Percentiles rank a stretch among this genome's conserved stretches.
Conservation (phyloP, 768 basidiomycete species). For the Pisolithus microcarpus region DNA sequence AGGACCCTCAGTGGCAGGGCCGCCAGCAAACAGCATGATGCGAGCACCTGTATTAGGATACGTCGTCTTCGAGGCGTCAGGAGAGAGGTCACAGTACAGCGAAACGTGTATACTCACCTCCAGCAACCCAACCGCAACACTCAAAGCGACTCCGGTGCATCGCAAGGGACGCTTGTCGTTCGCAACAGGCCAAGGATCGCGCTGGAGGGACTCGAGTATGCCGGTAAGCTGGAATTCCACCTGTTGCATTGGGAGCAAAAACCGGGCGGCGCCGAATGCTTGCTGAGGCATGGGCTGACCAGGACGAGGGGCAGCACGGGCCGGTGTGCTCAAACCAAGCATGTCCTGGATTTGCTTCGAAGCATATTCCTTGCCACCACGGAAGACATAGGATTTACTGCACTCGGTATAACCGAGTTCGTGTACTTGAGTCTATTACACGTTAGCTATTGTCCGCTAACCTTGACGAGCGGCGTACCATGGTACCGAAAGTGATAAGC, state of each 20-base stretch:
- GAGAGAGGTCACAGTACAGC: neutral
- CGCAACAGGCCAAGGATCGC: constrained; percentile 97
- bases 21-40: constrained; percentile 94
- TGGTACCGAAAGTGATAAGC: constrained; percentile 93
- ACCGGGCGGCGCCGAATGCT: constrained; percentile 79
- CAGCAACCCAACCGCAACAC: constrained; percentile 85
- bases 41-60: constrained; percentile 95
- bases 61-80: constrained; percentile 44
- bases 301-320: constrained; percentile 79
- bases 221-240: constrained; percentile 95
- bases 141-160: constrained; percentile 92
- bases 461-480: constrained; percentile 49
- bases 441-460: neutral
- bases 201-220: constrained; percentile 77
- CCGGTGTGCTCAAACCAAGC: constrained; percentile 73
- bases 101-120: constrained; percentile 45
- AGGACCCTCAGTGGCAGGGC: constrained; percentile 93
- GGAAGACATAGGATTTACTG: constrained; percentile 98
- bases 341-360: constrained; percentile 98
- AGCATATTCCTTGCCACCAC: constrained; percentile 92
- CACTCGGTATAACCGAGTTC: constrained; percentile 96
- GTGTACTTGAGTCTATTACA: constrained; percentile 87
- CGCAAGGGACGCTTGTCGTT: constrained; percentile 88
- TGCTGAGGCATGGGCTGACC: constrained; percentile 78
- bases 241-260: constrained; percentile 86